Evolutionary conservation across 352 stramenopile genomes (phyloP).

Genomic region (Phytopythium mirpurense): DNA sequence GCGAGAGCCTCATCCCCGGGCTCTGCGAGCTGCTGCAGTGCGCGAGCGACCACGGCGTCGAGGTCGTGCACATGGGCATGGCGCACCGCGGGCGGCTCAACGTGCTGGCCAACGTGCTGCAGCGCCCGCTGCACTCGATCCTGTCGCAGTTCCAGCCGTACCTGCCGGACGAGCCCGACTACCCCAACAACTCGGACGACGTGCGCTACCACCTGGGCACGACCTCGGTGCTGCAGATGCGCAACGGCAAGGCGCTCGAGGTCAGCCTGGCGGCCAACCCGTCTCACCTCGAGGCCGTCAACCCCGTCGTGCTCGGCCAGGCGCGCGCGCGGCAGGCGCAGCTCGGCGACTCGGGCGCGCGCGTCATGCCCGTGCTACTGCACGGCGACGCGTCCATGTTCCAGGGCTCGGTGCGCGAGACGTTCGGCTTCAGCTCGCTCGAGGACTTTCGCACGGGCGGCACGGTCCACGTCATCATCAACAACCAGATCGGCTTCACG

Average conservation of each 20-base stretch:
- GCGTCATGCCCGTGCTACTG: conserved; percentile 95
- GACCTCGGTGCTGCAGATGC: conserved; percentile 64
- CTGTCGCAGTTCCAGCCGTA: conserved; percentile 86
- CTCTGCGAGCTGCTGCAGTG: conserved; percentile 95
- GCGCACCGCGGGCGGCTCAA: conserved; percentile 97
- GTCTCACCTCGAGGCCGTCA: conserved; percentile 98
- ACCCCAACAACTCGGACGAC: conserved; percentile 87
- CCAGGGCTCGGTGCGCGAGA: conserved; percentile 78
- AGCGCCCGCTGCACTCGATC: conserved; percentile 95
- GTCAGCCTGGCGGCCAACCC: conserved; percentile 96
- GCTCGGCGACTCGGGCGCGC: conserved; percentile 72
- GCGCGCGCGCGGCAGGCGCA: conserved; percentile 91
- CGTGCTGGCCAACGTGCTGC: conserved; percentile 97
- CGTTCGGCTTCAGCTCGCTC: conserved; percentile 85
- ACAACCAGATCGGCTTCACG: conserved; percentile 99
- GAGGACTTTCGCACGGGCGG: conserved; percentile 95
- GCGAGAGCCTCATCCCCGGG: conserved; percentile 94
- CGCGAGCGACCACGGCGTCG: conserved; percentile 93
- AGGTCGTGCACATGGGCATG: conserved; percentile 99
- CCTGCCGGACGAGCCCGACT: conserved; percentile 76
- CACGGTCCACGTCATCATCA: conserved; percentile 99
- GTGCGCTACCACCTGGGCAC: conserved; percentile 87
- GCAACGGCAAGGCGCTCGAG: conserved; percentile 55
- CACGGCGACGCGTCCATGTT: conserved; percentile 96
- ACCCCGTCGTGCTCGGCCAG: conserved; percentile 96